Evolutionary conservation across 140 eudicot species (phyloP), one percentile per base, ranked within the genome.

Genomic region (Senecio squalidus): DNA sequence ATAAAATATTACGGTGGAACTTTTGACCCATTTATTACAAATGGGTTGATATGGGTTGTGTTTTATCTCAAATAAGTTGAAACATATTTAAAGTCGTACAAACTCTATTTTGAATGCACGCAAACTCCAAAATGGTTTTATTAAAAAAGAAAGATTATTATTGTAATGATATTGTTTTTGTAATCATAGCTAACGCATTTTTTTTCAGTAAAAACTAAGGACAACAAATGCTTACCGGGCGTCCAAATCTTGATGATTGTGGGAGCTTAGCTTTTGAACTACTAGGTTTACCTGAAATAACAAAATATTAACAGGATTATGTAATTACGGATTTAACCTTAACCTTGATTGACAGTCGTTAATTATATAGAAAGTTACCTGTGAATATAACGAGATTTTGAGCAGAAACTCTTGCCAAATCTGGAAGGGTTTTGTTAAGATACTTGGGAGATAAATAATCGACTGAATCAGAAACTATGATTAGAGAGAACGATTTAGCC

Each of bases 391-490:
- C 82, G 54, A 86, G 71, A 56, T 86, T 86, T 65, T 82, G 85
- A 79, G 84, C 73, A 26, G 95, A 78, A 53, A 86, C 80, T 55
- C 92, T 74, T 3, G 91, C 91, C 72, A 86, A 79, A 58, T 82
- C 88, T 23, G 95, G 95, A 74, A 86, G 80, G 55, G 95, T 86
- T 77, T 76, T 82, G 74, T 86, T 86, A 68, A 82, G 78, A 33
- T 80, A 82, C 36, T 79, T 86, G 5, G 91, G 95, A 55, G 95
- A 86, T 3, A 86, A 66, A 75, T 86, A 86, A 74, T 86, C 95
- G 22, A 86, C 68, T 11, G 95, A 84, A 58, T 86, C 95, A 0
- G 95, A 86, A 45, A 82, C 88, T 31, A 86, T 76, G 44, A 86
- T 81, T 6, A 82, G 67, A 59, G 95, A 76, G 67, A 86, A 86